phyloP scores from a whole-genome alignment of 1,139 yeast genomes.

The Spencermartinsiella ligniputridi region DNA sequence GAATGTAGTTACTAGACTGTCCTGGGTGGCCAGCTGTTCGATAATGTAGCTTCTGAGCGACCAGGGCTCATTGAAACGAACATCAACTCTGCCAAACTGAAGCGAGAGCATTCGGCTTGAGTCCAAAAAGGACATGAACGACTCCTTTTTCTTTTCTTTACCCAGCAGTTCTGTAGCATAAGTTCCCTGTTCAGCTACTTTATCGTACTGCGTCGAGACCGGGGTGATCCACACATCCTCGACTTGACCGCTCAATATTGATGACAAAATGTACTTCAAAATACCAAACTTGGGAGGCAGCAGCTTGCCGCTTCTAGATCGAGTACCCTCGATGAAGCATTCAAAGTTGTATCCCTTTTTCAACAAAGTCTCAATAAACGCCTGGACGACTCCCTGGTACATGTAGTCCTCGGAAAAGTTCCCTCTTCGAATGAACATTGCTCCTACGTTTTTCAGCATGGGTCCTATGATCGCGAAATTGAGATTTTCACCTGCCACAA shows the following conservation, averaged over 20 bases:
- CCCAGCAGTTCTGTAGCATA: slow-evolving; percentile 60
- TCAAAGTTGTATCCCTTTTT: slow-evolving; percentile 52
- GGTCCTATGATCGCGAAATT: slow-evolving; percentile 59
- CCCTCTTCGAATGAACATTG: slow-evolving; percentile 40
- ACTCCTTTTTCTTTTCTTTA: slow-evolving; percentile 47
- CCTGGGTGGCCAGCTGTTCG: slow-evolving; percentile 30
- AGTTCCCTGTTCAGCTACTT: slow-evolving; percentile 63
- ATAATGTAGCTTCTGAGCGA: slow-evolving; percentile 33
- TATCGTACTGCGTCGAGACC: slow-evolving; percentile 57
- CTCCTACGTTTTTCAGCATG: slow-evolving; percentile 38
- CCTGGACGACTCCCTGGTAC: slow-evolving; percentile 49
- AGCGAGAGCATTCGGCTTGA: slow-evolving; percentile 35
- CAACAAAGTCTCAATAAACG: slow-evolving; percentile 50
- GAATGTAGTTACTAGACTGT: slow-evolving; percentile 8
- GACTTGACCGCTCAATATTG: slow-evolving; percentile 42
- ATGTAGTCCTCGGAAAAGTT: slow-evolving; percentile 45
- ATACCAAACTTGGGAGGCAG: slow-evolving; percentile 64
- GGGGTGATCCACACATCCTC: slow-evolving; percentile 52
- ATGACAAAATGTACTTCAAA: slow-evolving; percentile 49
- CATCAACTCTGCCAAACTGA: slow-evolving; percentile 40
- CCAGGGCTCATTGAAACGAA: slow-evolving; percentile 41
- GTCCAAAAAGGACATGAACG: slow-evolving; percentile 34
- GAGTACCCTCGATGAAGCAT: slow-evolving; percentile 63
- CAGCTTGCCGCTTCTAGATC: slow-evolving; percentile 63
- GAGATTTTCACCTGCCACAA: slow-evolving; percentile 66